phyloP scores from a whole-genome alignment of 148 eudicot species.

The Chenopodium formosanum region DNA sequence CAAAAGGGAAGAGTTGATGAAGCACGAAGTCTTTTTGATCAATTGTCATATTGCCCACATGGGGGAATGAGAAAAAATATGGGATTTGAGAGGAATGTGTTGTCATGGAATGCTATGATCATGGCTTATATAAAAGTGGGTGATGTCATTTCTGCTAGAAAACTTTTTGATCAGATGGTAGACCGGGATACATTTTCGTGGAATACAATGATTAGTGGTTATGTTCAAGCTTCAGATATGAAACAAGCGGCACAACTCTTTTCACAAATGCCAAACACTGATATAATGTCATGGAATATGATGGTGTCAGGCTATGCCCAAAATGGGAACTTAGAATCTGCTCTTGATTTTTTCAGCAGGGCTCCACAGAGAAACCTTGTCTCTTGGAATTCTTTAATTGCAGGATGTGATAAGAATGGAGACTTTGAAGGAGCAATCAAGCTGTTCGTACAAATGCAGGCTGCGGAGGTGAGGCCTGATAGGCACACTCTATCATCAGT shows the following conservation, averaged over 20 bases:
- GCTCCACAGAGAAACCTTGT: conserved; percentile 42
- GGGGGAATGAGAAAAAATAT: conserved; percentile 11
- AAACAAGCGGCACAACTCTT: conserved; percentile 49
- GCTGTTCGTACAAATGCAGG: conserved; percentile 43
- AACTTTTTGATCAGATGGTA: conserved; percentile 45
- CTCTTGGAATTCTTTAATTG: conserved; percentile 51
- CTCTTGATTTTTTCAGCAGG: conserved; percentile 39
- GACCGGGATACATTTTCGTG: conserved; percentile 46
- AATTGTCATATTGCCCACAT: conserved; percentile 26
- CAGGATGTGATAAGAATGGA: conserved; percentile 46
- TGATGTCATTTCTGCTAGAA: conserved; percentile 39
- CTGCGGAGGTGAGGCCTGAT: conserved; percentile 44
- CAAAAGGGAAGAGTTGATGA: conserved; percentile 46
- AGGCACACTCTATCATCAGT: conserved; percentile 50
- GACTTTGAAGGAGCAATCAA: conserved; percentile 44
- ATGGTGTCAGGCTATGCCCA: conserved; percentile 51
- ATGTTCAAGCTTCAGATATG: conserved; percentile 42
- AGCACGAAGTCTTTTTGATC: conserved; percentile 46
- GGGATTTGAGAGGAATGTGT: conserved; percentile 42
- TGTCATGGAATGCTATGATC: conserved; percentile 62
- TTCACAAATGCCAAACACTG: conserved; percentile 49
- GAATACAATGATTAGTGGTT: conserved; percentile 57
- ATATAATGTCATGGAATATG: conserved; percentile 51
- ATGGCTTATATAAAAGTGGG: conserved; percentile 57
- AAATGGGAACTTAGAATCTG: conserved; percentile 39